Evolutionary conservation across 2,329 filamentous ascomycete genomes (phyloP).

Genomic region (Pestalotiopsis sp.): DNA sequence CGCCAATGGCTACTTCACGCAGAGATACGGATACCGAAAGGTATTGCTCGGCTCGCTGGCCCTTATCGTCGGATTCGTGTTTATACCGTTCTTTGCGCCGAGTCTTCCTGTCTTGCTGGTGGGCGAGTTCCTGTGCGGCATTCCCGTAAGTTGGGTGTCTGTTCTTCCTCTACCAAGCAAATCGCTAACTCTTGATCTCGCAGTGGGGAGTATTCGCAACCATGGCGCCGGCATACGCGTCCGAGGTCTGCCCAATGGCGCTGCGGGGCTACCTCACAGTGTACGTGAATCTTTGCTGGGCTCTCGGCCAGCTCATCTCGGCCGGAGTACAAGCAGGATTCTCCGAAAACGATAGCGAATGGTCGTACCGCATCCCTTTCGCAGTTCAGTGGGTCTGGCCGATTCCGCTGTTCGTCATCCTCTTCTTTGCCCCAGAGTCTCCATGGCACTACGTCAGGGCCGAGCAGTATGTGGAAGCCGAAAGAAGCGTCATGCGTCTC

Average conservation of each 20-base stretch:
- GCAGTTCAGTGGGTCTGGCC: constrained; percentile 50
- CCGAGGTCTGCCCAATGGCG: constrained; percentile 20
- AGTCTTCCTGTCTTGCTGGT: constrained; percentile 25
- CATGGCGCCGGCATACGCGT: constrained; percentile 36
- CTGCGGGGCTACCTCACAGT: constrained; percentile 42
- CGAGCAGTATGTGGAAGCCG: constrained; percentile 19
- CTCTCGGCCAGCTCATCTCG: constrained; percentile 44
- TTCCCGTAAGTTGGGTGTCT: constrained; percentile 13
- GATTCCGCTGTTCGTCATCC: constrained; percentile 40
- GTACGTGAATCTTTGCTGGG: constrained; percentile 51
- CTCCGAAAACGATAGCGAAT: constrained; percentile 33
- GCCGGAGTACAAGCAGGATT: constrained; percentile 34
- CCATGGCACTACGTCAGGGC: constrained; percentile 42
- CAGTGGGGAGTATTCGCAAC: constrained; percentile 35
- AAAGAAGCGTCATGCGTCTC: constrained; percentile 5
- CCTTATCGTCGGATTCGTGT: constrained; percentile 31
- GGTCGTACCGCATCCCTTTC: constrained; percentile 47
- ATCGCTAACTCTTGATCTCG: no score
- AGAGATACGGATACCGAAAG: constrained; percentile 31
- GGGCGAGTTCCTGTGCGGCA: constrained; percentile 33
- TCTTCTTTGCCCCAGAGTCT: constrained; percentile 46
- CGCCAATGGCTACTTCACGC: constrained; percentile 38
- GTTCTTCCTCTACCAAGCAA: no score
- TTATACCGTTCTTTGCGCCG: constrained; percentile 31
- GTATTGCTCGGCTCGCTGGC: constrained; percentile 32